Evolutionary conservation across 1,284 basidiomycete genomes (phyloP).

Genomic region (Stygiomarasmius scandens): DNA sequence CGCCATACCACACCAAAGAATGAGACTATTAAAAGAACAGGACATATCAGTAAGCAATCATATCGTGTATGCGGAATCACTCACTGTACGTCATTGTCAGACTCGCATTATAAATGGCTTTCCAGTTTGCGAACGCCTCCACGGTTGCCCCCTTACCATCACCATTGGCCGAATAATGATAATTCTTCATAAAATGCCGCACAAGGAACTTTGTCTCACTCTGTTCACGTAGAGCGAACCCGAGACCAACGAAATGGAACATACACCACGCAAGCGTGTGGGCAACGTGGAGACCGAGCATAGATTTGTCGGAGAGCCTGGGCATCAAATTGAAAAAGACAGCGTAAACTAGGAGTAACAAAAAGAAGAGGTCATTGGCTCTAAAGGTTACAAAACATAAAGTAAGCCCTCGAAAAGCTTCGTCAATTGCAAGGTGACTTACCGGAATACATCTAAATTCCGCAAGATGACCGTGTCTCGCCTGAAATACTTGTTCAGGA

Average conservation of each 20-base stretch:
- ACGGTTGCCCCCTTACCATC: constrained; percentile 70
- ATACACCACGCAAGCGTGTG: constrained; percentile 88
- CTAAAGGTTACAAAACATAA: constrained; percentile 26
- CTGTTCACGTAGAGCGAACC: constrained; percentile 82
- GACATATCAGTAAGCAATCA: neutral
- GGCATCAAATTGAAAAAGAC: constrained; percentile 39
- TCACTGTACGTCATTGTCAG: constrained; percentile 93
- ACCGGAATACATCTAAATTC: constrained; percentile 88
- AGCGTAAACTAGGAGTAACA: constrained; percentile 44
- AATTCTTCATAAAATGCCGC: constrained; percentile 91
- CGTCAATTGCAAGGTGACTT: constrained; percentile 22
- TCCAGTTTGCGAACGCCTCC: constrained; percentile 96
- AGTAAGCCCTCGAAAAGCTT: constrained; percentile 11
- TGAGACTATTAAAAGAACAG: constrained; percentile 55
- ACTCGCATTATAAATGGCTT: constrained; percentile 89
- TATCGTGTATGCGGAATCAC: constrained; percentile 28
- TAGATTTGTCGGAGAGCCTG: constrained; percentile 27
- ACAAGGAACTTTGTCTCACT: constrained; percentile 89
- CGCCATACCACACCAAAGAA: constrained; percentile 85
- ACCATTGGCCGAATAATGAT: constrained; percentile 73
- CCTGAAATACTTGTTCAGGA: constrained; percentile 89
- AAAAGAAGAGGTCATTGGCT: constrained; percentile 47
- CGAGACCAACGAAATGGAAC: constrained; percentile 90
- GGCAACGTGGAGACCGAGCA: constrained; percentile 67
- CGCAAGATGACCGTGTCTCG: constrained; percentile 83